Evolutionary conservation across 139 green algal genomes (phyloP), one percentile per base, ranked within the genome.

Genomic region (Closterium sp.): DNA sequence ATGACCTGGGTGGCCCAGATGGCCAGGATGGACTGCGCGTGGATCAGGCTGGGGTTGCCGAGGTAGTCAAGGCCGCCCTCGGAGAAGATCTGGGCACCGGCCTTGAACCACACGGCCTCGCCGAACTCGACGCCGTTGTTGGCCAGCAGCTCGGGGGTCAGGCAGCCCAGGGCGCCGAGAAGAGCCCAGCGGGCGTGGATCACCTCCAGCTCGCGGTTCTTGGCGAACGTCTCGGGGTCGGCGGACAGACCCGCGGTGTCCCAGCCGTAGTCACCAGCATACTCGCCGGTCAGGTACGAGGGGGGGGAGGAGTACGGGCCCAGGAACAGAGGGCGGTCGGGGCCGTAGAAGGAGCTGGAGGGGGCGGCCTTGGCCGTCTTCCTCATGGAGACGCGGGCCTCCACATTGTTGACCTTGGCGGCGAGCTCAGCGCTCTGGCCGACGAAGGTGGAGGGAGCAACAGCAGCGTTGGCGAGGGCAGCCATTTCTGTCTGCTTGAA

Each of bases 141-240:
- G 90, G 30, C 34, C 22, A 90, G 30, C 7, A 94, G 70, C 92
- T 95, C 93, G 27, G 93, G 86, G 32, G 38, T 85, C 27, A 94
- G 34, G 85, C 93, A 93, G 86, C 92, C 87, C 21, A 88, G 79
- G 50, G 86, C 85, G 31, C 97, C 98, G 11, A 99, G 96, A 97
- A 99, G 98, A 70, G 98, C 98, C 98, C 98, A 99, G 92, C 98
- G 96, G 22, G 97, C 97, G 96, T 99, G 97, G 96, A 99, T 98
- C 84, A 99, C 91, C 97, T 99, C 98, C 88, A 97, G 91, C 96
- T 98, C 98, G 90, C 98, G 96, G 97, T 98, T 98, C n/a, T 91
- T 50, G 22, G 90, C 91, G 86, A 94, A 94, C 9, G 70, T 94
- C 90, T 94, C 92, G 88, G 97, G 97, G 95, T 99, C 97, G 88